Conservation (phyloP, 768 basidiomycete genomes). For the Coprinopsis strossmayeri region DNA sequence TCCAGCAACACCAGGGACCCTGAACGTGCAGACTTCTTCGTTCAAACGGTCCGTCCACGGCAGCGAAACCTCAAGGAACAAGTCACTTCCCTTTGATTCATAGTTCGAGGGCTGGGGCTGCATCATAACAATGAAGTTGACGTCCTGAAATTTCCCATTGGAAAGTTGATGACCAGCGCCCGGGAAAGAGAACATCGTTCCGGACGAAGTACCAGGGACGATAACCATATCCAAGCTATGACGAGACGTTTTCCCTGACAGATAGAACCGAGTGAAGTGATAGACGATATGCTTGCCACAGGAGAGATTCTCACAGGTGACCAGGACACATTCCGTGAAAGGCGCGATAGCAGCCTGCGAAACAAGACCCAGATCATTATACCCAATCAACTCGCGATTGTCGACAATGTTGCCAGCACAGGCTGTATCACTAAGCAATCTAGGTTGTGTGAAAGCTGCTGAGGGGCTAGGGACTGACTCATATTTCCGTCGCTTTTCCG, state of each 20-base stretch:
- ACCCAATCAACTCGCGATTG: not conserved
- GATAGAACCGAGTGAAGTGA: not conserved
- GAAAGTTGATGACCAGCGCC: slow-evolving; percentile 4
- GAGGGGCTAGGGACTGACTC: too few species aligned
- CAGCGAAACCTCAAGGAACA: not conserved
- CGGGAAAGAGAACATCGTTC: slow-evolving; percentile 4
- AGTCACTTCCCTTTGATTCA: not conserved
- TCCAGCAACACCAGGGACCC: slow-evolving; percentile 3
- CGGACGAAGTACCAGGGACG: not conserved
- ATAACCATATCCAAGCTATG: not conserved
- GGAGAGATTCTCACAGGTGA: slow-evolving; percentile 3
- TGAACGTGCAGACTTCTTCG: not conserved
- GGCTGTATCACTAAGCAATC: too few species aligned
- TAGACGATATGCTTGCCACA: slow-evolving; percentile 4
- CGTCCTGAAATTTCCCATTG: slow-evolving; percentile 1
- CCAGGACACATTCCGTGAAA: slow-evolving; percentile 1
- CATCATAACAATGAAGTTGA: slow-evolving; percentile 4
- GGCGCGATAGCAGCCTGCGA: not conserved
- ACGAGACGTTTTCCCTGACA: not conserved
- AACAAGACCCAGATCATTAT: not conserved
- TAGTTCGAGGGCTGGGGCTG: not conserved
- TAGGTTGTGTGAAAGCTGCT: too few species aligned
- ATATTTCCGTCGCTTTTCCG: too few species aligned
- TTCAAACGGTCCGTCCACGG: slow-evolving; percentile 7
- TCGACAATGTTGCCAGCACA: too few species aligned